Evolutionary conservation across 306 rosid species (phyloP), one percentile per base, ranked within the genome.

Genomic region (Cucurbita pepo): DNA sequence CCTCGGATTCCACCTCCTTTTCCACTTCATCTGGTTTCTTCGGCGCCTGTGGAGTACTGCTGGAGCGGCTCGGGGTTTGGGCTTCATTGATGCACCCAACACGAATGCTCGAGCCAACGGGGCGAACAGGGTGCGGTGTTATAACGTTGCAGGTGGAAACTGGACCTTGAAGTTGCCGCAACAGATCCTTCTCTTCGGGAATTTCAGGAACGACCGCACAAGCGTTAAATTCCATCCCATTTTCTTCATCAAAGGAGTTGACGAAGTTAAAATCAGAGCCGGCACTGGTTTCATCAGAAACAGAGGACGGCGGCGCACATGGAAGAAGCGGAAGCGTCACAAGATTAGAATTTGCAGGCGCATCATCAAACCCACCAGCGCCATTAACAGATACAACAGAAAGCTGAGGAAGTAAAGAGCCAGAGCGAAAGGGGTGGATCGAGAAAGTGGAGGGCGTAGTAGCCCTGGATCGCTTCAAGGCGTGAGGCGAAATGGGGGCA

Each of bases 81-180:
- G 79, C 83, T 76, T 86, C 81, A 5, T 64, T 82, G 50, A 91
- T 88, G 75, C 86, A 80, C 12, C 94, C 92, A 6, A 94, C 90
- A 36, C 77, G 80, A 45, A 91, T 88, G 85, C 76, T 83, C 2
- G 99, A 94, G 1, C 90, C 92, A 19, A 91, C 81, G 0, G 91
- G 99, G 9, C 99, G 91, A 75, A 91, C 61, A 5, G 96, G 91
- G 53, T 84, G 91, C 5, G 99, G 99, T 5, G 88, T 60, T 10
- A 90, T 82, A 3, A 94, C 96, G 52, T 53, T 85, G 36, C 37
- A 15, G 15, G 40, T n/a, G 4, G 58, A 38, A 44, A 85, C 47
- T 5, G 59, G 86, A 15, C 73, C 76, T 41, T 83, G 97, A 7
- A 88, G 79, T 8, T 94, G 91, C 48, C 79, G 84, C 75, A 91